phyloP scores from a whole-genome alignment of 2,329 filamentous ascomycete species.

The Lithohypha guttulata region DNA sequence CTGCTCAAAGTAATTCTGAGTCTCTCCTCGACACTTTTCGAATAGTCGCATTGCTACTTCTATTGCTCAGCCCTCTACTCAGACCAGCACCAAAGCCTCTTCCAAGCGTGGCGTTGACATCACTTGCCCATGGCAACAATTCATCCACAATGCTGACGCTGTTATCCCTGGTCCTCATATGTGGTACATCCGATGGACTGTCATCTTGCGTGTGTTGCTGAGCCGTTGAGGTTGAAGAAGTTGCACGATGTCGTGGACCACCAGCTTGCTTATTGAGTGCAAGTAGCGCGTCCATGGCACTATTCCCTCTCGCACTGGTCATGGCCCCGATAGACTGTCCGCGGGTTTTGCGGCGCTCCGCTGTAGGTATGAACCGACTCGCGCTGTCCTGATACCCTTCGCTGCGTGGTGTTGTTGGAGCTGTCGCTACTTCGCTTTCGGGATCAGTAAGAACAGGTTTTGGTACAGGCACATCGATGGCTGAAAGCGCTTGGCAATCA shows the following conservation, averaged over 20 bases:
- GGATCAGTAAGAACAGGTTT: neutral
- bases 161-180: neutral
- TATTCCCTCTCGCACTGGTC: constrained; percentile 10
- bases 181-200: neutral
- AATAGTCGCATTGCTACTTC: constrained; percentile 20
- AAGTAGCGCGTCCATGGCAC: constrained; percentile 15
- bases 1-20: too few relatives aligned
- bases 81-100: constrained; percentile 33
- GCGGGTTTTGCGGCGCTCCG: constrained; percentile 3
- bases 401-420: neutral
- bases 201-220: neutral
- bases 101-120: constrained; percentile 28
- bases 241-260: constrained; percentile 5
- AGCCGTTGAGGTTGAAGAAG: neutral
- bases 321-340: constrained; percentile 7
- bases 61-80: constrained; percentile 28
- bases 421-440: neutral
- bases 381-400: constrained; percentile 2
- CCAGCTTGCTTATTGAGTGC: constrained; percentile 13
- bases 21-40: constrained; percentile 8
- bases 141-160: constrained; percentile 13
- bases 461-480: neutral
- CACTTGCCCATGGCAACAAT: constrained; percentile 17
- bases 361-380: neutral
- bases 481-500: constrained; percentile 29